phyloP scores from a whole-genome alignment of 2,329 filamentous ascomycete species.

The Ophiostoma tasmaniense region DNA sequence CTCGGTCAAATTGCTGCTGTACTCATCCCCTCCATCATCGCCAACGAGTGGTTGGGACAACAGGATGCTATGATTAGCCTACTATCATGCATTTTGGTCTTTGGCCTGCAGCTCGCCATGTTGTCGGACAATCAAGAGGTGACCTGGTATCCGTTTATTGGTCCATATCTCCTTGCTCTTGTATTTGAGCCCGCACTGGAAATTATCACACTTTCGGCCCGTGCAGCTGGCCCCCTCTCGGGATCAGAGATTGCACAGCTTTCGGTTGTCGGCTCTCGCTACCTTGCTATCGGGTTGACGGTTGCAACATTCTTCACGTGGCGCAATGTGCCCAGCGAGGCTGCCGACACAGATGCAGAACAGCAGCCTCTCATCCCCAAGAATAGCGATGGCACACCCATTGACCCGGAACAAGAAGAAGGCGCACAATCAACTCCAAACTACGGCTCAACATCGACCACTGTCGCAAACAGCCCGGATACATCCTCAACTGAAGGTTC shows the following conservation, averaged over 20 bases:
- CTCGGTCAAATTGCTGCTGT: slow-evolving; percentile 38
- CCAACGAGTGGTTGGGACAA: slow-evolving; percentile 34
- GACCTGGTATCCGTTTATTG: slow-evolving; percentile 56
- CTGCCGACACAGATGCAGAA: slow-evolving; percentile 27
- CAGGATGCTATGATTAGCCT: slow-evolving; percentile 47
- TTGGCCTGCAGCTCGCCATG: slow-evolving; percentile 49
- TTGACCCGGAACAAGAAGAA: slow-evolving; percentile 11
- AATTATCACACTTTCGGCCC: slow-evolving; percentile 22
- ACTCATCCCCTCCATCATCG: slow-evolving; percentile 29
- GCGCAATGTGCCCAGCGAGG: slow-evolving; percentile 18
- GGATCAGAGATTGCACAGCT: slow-evolving; percentile 26
- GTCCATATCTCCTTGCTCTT: slow-evolving; percentile 52
- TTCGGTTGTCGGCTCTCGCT: slow-evolving; percentile 28
- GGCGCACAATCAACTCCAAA: slow-evolving; percentile 19
- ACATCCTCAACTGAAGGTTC: slow-evolving; percentile 31
- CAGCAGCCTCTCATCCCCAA: slow-evolving; percentile 48
- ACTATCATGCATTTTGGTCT: slow-evolving; percentile 55
- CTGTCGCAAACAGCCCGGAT: slow-evolving; percentile 18
- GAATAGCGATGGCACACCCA: slow-evolving; percentile 23
- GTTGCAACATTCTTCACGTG: slow-evolving; percentile 28
- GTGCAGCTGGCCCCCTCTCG: slow-evolving; percentile 12
- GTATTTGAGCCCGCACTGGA: slow-evolving; percentile 43
- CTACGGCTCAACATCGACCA: slow-evolving; percentile 36
- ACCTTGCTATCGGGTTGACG: slow-evolving; percentile 29
- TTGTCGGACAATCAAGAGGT: slow-evolving; percentile 42